Conservation (phyloP, 176 grass and related monocot species). For the Cocos nucifera region DNA sequence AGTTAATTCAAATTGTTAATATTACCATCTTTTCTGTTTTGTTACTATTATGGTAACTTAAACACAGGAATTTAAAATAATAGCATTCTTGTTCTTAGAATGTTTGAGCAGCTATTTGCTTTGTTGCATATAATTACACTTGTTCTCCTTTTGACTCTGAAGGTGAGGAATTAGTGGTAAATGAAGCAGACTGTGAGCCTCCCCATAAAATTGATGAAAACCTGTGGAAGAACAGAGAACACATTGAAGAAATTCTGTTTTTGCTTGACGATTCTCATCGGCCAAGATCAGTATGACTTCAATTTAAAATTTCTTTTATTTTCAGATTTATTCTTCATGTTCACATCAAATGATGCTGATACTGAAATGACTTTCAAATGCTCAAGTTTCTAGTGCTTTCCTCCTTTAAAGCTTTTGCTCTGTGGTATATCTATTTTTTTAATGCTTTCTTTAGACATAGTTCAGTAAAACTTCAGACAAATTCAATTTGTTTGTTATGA, state of each 20-base stretch:
- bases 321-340: no score
- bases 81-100: not conserved
- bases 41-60: no score
- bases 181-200: slow-evolving; percentile 57
- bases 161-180: slow-evolving; percentile 63
- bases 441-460: no score
- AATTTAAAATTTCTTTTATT: slow-evolving; percentile 10
- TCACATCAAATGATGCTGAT: no score
- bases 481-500: slow-evolving; percentile 22
- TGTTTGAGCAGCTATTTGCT: not conserved
- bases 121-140: no score
- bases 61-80: no score
- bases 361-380: no score
- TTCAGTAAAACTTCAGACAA: no score
- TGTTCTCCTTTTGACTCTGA: slow-evolving; percentile 29
- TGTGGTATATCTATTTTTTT: not conserved
- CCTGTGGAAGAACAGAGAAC: slow-evolving; percentile 99
- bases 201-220: slow-evolving; percentile 95
- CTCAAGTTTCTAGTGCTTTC: no score
- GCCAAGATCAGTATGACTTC: slow-evolving; percentile 43
- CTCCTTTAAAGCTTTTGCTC: slow-evolving; percentile 1
- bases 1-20: no score
- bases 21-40: no score
- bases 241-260: slow-evolving; percentile 89
- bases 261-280: slow-evolving; percentile 47